Base-by-base conservation (phyloP, 495 filamentous ascomycete genomes). In the Polyplosphaeria fusca region DNA sequence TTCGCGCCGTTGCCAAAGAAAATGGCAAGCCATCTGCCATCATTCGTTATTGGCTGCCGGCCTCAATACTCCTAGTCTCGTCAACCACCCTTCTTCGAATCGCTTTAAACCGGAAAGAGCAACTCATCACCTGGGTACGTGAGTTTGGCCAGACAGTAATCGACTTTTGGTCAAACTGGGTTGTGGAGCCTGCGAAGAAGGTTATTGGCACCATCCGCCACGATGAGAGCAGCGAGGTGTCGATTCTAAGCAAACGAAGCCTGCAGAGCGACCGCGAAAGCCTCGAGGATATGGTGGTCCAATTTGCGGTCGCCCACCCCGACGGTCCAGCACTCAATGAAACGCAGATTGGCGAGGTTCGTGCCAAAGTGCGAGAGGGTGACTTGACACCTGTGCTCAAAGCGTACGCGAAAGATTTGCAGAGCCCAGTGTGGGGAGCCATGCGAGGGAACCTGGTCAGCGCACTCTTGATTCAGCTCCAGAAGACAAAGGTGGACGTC, bases 401-500 rank as follows among this genome's bases (percentile, higher is more conserved):
- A 61, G 91, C 89, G 0, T 98, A 96, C 68, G 93, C 97, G 68
- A 82, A 82, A 58, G 93, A 96, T 65, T 68, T 98, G 30, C 78
- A 85, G 22, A 81, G 73, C 30, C 93, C 93, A 19, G 83, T 98
- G 37, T 73, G 81, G 26, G 90, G 90, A 5, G 86, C 89, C 0
- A 67, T 97, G 14, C 77, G 77, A 39, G 93, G 93, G 18, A 91
- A 96, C 67, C 74, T 98, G n/a, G 75, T 96, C 42, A 83, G 93
- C 45, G 86, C 93, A 20, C 79, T 98, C 45, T 78, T 98, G 26
- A 96, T 98, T 41, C 93, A 98, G 67, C 83, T 98, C 41, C 93
- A 98, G 67, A 98, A 97, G 76, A 97, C 93, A 0, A 98, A 97
- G 74, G 93, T 98, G 24, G 93, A 98, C 63, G 86, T 97, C 7